Evolutionary conservation across 495 filamentous ascomycete genomes (phyloP).

Genomic region (Penicillium turbatum): DNA sequence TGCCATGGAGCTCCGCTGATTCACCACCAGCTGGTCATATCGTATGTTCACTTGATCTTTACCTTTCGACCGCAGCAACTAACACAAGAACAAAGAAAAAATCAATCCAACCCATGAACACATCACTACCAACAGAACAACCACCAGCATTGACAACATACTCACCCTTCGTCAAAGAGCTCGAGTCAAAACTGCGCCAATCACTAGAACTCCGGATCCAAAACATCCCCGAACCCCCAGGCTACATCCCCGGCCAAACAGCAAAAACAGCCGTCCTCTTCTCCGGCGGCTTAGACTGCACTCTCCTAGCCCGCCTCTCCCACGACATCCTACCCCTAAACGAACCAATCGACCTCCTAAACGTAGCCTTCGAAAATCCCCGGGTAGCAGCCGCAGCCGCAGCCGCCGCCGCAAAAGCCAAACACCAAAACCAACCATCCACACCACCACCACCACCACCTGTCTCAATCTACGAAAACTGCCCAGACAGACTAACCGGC

Average conservation of each 20-base stretch:
- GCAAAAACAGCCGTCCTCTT: conserved; percentile 77
- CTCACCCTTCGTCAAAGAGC: conserved; percentile 51
- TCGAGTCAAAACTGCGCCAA: conserved; percentile 56
- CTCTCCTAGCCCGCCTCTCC: conserved; percentile 74
- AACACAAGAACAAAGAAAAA: conserved; percentile 38
- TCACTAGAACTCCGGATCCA: conserved; percentile 63
- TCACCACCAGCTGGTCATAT: conserved; percentile 26
- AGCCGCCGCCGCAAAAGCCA: conserved; percentile 7
- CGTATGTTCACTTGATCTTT: conserved; percentile 29
- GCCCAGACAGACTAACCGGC: conserved; percentile 87
- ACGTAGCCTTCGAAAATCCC: conserved; percentile 96
- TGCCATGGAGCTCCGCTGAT: conserved; percentile 27
- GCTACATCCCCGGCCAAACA: conserved; percentile 27
- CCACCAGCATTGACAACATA: conserved; percentile 37
- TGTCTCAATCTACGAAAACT: conserved; percentile 64
- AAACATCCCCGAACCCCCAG: conserved; percentile 58
- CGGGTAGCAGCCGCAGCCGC: conserved; percentile 51
- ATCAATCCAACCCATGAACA: conserved; percentile 62
- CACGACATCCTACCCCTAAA: conserved; percentile 68
- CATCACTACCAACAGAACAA: conserved; percentile 36
- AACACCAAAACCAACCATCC: conserved; percentile 2
- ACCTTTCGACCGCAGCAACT: neutral
- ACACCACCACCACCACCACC: neutral
- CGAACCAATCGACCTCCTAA: conserved; percentile 80
- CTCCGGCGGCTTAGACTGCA: conserved; percentile 92